These are phyloP conservation scores for Jatropha multifida DNA, from an alignment of 441 rosid species.

Conservation along the genomic window DNA sequence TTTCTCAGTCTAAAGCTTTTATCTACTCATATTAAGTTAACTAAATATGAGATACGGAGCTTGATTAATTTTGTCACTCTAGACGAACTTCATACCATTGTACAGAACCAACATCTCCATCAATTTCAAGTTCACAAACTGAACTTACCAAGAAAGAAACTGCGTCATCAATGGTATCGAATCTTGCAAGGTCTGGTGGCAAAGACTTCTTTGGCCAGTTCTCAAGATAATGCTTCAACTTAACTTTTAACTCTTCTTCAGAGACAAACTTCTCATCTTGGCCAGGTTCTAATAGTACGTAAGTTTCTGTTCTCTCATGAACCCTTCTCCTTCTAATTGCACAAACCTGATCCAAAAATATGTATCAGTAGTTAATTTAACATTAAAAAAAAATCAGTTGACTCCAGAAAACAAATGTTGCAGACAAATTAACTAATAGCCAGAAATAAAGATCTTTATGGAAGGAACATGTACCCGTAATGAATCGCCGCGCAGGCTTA, in stretches of 20 bases:
- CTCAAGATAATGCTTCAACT: constrained; percentile 61
- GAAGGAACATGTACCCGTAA: constrained; percentile 21
- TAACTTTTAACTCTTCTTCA: constrained; percentile 63
- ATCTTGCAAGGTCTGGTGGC: constrained; percentile 76
- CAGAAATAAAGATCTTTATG: not conserved
- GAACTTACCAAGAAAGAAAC: constrained; percentile 62
- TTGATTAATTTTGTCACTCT: constrained; percentile 36
- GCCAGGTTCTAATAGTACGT: constrained; percentile 74
- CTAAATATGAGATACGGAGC: not conserved
- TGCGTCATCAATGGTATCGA: constrained; percentile 57
- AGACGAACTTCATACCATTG: constrained; percentile 87
- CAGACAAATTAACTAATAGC: not conserved
- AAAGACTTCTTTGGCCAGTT: constrained; percentile 60
- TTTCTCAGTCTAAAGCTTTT: no score
- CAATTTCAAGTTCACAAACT: constrained; percentile 77
- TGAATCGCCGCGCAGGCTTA: constrained; percentile 2
- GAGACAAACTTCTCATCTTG: constrained; percentile 73
- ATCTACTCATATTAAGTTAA: no score
- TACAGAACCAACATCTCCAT: constrained; percentile 77
- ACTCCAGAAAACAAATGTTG: no score
- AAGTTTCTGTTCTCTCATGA: constrained; percentile 55
- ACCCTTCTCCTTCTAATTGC: constrained; percentile 64
- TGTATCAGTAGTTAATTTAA: no score
- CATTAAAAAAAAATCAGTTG: no score
- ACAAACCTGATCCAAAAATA: constrained; percentile 26